These are phyloP conservation scores for Aspergillus spinulosporus DNA, from an alignment of 2,329 filamentous ascomycete genomes.

Conservation along the genomic window DNA sequence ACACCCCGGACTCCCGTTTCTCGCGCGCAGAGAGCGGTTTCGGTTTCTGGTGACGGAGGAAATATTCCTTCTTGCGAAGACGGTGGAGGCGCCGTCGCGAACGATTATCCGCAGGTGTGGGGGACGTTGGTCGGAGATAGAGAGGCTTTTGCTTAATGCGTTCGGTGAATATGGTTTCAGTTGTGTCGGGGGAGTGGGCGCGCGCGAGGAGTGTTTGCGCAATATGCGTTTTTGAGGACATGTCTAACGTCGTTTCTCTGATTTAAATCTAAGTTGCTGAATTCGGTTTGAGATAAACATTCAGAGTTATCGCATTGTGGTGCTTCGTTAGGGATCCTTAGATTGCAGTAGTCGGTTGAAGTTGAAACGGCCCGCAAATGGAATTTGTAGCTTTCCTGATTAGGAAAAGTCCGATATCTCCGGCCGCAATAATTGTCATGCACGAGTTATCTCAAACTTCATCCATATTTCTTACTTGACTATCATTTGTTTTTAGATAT, in stretches of 20 bases:
- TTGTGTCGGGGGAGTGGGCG: constrained; percentile 74
- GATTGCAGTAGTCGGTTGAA: too few species aligned
- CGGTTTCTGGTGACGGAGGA: constrained; percentile 54
- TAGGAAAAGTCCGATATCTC: too few species aligned
- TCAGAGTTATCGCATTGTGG: too few species aligned
- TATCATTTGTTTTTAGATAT: too few species aligned
- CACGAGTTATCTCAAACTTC: too few species aligned
- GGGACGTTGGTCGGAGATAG: constrained; percentile 73
- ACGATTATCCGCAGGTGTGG: constrained; percentile 57
- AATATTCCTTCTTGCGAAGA: constrained; percentile 50
- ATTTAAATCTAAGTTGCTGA: too few species aligned
- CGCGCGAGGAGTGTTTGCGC: constrained; percentile 69
- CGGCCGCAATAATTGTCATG: too few species aligned
- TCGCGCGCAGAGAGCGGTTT: constrained; percentile 75
- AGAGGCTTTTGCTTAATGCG: constrained; percentile 82
- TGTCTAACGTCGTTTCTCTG: constrained; percentile 4
- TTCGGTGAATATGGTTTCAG: constrained; percentile 72
- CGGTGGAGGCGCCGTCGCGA: constrained; percentile 54
- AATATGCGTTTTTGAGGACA: constrained; percentile 41
- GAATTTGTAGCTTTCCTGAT: not conserved
- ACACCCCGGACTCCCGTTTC: constrained; percentile 70
- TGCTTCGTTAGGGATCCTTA: too few species aligned
- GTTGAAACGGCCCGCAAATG: not conserved
- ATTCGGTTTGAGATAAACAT: too few species aligned
- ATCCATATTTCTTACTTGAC: too few species aligned